Base-by-base conservation (phyloP, 2,329 filamentous ascomycete species). In the Chaetomium sp. region DNA sequence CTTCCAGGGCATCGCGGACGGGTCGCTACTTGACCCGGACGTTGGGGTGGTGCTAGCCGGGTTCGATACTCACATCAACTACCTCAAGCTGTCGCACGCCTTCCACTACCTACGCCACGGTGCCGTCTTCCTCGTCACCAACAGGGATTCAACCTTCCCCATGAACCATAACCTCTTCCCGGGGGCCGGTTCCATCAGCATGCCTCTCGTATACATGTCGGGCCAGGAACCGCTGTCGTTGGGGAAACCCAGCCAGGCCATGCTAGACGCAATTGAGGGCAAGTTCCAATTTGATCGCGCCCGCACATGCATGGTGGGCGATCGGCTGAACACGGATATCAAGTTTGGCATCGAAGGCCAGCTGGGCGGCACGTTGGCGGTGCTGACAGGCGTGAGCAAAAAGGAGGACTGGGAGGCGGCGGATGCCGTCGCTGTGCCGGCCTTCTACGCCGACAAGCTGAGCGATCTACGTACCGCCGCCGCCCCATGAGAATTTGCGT, bases 191-290 rank as follows among this genome's bases (percentile, higher is more conserved):
- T 87, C 89, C 1, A 86, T 89, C 61, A 85, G 86, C 49, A 84
- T 89, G 33, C 89, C 91, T 1, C 73, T 99, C 57, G 78, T 86
- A 53, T 87, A 87, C 69, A 89, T 89, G 77, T 77, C 81, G 4
- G 78, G 77, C 14, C 73, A 82, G 68, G 78, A 87, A 65, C 92
- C 94, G 0, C 72, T 90, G 36, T 85, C 89, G 3, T 75, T 97
- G 42, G 94, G 94, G 0, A 99, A 99, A 75, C 94, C 94, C 3
- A 96, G 90, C 69, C 91, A 96, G 75, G 92, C 92, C 4, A 99
- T 99, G 94, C 96, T 99, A 92, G 92, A 97, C 70, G 91, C 94
- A 3, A 88, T 99, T 55, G 92, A 97, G 76, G 92, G 92, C 56
- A 96, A 95, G 72, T 96, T 97, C 71, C 80, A 88, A 63, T 87